phyloP scores from a whole-genome alignment of 176 grass and related monocot species.

The Phoenix roebelenii region DNA sequence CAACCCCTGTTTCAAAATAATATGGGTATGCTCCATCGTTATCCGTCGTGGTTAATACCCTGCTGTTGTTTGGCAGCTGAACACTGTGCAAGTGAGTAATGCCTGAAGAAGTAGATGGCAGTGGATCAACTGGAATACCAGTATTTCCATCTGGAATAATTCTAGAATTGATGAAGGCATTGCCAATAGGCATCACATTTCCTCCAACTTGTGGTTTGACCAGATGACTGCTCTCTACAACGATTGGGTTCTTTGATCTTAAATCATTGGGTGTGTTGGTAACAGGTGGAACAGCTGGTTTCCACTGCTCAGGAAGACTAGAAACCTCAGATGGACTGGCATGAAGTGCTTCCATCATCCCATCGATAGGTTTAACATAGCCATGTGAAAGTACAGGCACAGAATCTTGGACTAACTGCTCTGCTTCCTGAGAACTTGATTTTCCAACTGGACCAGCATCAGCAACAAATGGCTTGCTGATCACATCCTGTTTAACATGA shows the following conservation, averaged over 20 bases:
- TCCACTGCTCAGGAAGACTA: slow-evolving; percentile 32
- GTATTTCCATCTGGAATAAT: slow-evolving; percentile 41
- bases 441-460: slow-evolving; percentile 45
- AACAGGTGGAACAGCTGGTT: slow-evolving; percentile 20
- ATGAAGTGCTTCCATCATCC: slow-evolving; percentile 45
- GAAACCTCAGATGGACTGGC: slow-evolving; percentile 29
- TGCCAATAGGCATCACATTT: slow-evolving; percentile 30
- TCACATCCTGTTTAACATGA: slow-evolving; percentile 26
- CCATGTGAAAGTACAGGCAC: slow-evolving; percentile 18
- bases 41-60: slow-evolving; percentile 45
- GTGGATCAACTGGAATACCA: slow-evolving; percentile 32
- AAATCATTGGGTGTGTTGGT: slow-evolving; percentile 33
- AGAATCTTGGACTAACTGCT: slow-evolving; percentile 26
- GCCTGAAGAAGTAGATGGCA: slow-evolving; percentile 31
- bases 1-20: slow-evolving; percentile 41
- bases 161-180: slow-evolving; percentile 30
- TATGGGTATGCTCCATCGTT: slow-evolving; percentile 51
- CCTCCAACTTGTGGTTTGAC: slow-evolving; percentile 14
- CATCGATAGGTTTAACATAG: slow-evolving; percentile 44
- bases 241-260: slow-evolving; percentile 21
- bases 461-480: slow-evolving; percentile 27
- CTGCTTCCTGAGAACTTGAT: slow-evolving; percentile 33
- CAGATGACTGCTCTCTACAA: slow-evolving; percentile 16
- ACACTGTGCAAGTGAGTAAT: slow-evolving; percentile 51
- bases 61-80: slow-evolving; percentile 40